Evolutionary conservation across 73 alveolate species (phyloP), one percentile per base, ranked within the genome.

Genomic region (Urostyla sp.): DNA sequence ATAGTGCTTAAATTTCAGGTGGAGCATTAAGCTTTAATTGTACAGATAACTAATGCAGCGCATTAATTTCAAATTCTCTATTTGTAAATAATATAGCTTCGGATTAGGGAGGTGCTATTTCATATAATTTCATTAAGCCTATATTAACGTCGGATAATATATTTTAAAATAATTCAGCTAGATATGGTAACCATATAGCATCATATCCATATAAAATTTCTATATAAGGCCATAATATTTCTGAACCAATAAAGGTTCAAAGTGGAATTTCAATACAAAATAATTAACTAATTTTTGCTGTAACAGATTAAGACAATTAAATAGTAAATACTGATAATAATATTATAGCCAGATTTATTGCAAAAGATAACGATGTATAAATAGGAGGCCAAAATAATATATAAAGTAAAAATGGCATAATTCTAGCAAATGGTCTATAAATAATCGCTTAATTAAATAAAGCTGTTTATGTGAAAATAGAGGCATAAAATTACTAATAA

Each of bases 341-440:
- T 8, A 50, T 27, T 50, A 8, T 50, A 50, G 6, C 61, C 24
- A 18, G 23, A 15, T 6, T 18, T 7, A 50, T 50, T 50, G n/a
- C 6, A 15, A 32, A 40, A 40, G 16, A 32, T 50, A 32, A 50
- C 18, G n/a, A 5, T 21, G 6, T 55, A 18, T 11, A 55, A 4
- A 55, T 55, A n/a, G n/a, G n/a, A n/a, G n/a, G n/a, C n/a, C n/a
- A n/a, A n/a, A n/a, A n/a, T n/a, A n/a, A n/a, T 24, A 11, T 55
- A 18, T 46, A 7, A 7, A 26, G 72, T 24, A 4, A 15, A 15
- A 5, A 11, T 20, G 72, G 72, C 6, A 26, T 26, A 24, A 30
- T 55, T 55, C 46, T 55, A 10, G 23, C 23, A 18, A 55, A 55
- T 55, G 72, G 72, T 26, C 11, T 55, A 46, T 55, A 55, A 55